A percentile compares a stretch with the other conserved stretches of the same genome.
Conservation (phyloP, 352 stramenopile species). For the Phytophthora palmivora region DNA sequence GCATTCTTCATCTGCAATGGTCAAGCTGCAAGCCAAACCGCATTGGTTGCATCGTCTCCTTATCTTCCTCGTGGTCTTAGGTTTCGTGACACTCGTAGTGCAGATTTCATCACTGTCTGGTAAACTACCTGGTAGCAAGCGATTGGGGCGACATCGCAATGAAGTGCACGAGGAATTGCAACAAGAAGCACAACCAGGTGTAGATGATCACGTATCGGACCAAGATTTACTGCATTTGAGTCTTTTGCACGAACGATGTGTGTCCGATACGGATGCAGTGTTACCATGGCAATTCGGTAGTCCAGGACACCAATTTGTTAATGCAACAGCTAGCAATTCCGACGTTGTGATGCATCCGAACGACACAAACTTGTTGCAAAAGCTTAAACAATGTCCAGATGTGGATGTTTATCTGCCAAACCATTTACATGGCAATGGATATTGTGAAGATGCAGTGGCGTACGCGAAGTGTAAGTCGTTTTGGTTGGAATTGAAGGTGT, state of each 20-base stretch:
- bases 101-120: slow-evolving; percentile 32
- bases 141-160: slow-evolving; percentile 14
- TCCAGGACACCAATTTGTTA: slow-evolving; percentile 15
- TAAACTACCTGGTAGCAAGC: slow-evolving; percentile 12
- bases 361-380: slow-evolving; percentile 51
- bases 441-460: slow-evolving; percentile 58
- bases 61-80: slow-evolving; percentile 19
- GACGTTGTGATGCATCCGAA: slow-evolving; percentile 36
- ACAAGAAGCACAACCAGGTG: neutral
- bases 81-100: slow-evolving; percentile 20
- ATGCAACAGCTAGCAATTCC: slow-evolving; percentile 14
- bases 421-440: slow-evolving; percentile 50
- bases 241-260: slow-evolving; percentile 42
- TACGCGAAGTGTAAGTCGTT: slow-evolving; percentile 52
- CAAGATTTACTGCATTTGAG: slow-evolving; percentile 46
- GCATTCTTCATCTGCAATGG: slow-evolving; percentile 4
- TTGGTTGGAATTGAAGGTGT: neutral
- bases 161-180: slow-evolving; percentile 5
- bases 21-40: slow-evolving; percentile 7
- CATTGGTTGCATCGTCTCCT: slow-evolving; percentile 30
- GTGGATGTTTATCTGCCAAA: slow-evolving; percentile 54
- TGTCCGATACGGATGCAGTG: slow-evolving; percentile 39
- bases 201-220: slow-evolving; percentile 23
- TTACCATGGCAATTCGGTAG: slow-evolving; percentile 41
- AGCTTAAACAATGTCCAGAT: slow-evolving; percentile 53